Evolutionary conservation across 2,329 filamentous ascomycete genomes (phyloP).

Genomic region (Aspergillus vadensis): DNA sequence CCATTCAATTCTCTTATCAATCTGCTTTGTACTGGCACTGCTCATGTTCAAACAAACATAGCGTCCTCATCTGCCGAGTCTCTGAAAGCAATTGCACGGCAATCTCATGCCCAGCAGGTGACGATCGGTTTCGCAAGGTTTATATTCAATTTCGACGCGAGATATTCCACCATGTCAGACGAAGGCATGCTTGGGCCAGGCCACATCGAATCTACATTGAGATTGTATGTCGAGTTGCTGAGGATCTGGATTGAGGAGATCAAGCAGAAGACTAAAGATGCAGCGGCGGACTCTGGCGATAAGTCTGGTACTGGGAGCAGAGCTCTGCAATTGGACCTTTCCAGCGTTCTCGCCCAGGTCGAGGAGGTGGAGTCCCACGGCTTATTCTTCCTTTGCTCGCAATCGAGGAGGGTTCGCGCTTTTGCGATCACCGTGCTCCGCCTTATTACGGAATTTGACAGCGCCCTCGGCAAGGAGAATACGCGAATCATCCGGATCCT

Average conservation of each 20-base stretch:
- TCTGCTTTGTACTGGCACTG: conserved; percentile 91
- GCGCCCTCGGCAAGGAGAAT: conserved; percentile 77
- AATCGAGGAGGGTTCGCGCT: conserved; percentile 82
- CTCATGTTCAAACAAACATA: conserved; percentile 90
- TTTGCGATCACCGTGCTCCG: conserved; percentile 92
- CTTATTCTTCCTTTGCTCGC: conserved; percentile 94
- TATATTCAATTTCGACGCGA: conserved; percentile 97
- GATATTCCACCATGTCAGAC: conserved; percentile 97
- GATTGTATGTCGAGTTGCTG: conserved; percentile 88
- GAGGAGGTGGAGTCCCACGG: conserved; percentile 97
- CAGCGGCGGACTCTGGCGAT: conserved; percentile 65
- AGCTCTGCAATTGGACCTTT: conserved; percentile 78
- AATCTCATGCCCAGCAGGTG: conserved; percentile 90
- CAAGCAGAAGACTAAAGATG: conserved; percentile 77
- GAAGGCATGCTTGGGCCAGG: conserved; percentile 92
- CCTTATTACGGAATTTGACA: conserved; percentile 91
- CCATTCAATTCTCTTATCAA: conserved; percentile 94
- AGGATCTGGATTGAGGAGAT: conserved; percentile 99
- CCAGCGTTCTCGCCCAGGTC: conserved; percentile 86
- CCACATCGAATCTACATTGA: conserved; percentile 91
- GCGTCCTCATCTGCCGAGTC: conserved; percentile 90
- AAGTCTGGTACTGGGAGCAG: conserved; percentile 66
- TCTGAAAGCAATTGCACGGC: conserved; percentile 89
- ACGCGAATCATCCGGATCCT: conserved; percentile 87
- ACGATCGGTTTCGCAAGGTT: conserved; percentile 96